Evolutionary conservation across 2,329 filamentous ascomycete species (phyloP), one percentile per base, ranked within the genome.

Genomic region (Clarireedia monteithiana): DNA sequence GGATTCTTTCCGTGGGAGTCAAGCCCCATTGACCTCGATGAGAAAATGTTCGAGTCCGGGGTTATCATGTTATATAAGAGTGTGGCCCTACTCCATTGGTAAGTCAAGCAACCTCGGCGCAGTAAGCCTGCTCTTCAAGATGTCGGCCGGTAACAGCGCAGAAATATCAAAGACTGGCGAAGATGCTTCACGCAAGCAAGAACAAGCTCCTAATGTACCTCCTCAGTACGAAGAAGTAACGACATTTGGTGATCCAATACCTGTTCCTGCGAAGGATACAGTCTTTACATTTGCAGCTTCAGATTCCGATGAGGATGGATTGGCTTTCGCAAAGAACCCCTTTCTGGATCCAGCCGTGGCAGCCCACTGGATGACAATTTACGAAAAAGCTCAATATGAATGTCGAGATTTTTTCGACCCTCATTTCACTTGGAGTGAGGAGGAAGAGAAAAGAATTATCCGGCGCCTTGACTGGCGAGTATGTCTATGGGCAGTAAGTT

Each of bases 321-420:
- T 46, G 5, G 36, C 23, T 1, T 51, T 60, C 39, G 47, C 40
- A 30, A 59, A 57, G 49, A 64, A 64, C 45, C 57, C 58, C 4
- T 66, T 66, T 42, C 40, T 60, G 24, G 64, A 67, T 54, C 65
- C 64, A 2, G 65, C 66, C 39, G 56, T 65, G n/a, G 58, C 50
- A 40, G 57, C 58, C 2, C 56, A 66, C 44, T 66, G 58, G 50
- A 53, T 50, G 30, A 48, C 17, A 6, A 55, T 65, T 6, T 66
- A 66, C 30, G 64, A 67, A 17, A 62, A 66, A 44, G 56, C 64
- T 4, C 46, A 60, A 26, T 67, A 67, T 53, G 64, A 67, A 57
- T 65, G 62, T 42, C 60, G 64, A 20, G 48, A 60, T 44, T 55
- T 50, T 10, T 67, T 67, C 45, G 64, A 67, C 39, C 58, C 64